Conservation (phyloP, 352 stramenopile genomes). For the Globisporangium camurandrum region DNA sequence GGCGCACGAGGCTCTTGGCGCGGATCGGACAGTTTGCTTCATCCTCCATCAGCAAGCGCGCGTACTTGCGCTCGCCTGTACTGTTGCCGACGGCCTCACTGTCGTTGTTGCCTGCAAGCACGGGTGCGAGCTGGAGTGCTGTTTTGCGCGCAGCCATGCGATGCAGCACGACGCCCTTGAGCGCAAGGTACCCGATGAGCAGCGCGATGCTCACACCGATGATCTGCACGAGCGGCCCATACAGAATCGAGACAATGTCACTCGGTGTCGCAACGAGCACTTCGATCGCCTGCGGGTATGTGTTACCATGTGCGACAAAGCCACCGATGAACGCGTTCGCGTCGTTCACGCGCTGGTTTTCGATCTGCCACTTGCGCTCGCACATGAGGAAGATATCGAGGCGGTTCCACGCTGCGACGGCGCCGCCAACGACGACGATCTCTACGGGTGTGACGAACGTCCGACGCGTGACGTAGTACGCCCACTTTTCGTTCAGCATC, state of each 20-base stretch:
- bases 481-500: constrained; percentile 26
- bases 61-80: constrained; percentile 14
- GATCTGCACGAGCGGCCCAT: constrained; percentile 12
- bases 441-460: constrained; percentile 22
- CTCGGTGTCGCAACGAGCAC: constrained; percentile 7
- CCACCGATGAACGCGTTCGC: constrained; percentile 8
- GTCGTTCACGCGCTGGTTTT: constrained; percentile 21
- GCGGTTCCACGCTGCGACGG: constrained; percentile 9
- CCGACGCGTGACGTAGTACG: constrained; percentile 18
- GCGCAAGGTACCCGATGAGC: constrained; percentile 5
- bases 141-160: not conserved
- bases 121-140: not conserved
- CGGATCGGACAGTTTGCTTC: constrained; percentile 38
- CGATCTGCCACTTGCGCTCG: constrained; percentile 20
- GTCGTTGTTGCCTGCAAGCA: not conserved
- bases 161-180: constrained; percentile 9
- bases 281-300: constrained; percentile 19
- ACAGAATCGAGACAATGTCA: constrained; percentile 15
- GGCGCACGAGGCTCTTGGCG: constrained; percentile 40
- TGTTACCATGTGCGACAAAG: constrained; percentile 19
- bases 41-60: constrained; percentile 41
- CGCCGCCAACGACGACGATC: constrained; percentile 17
- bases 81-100: too few species aligned
- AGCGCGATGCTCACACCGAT: constrained; percentile 8
- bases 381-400: constrained; percentile 20